Evolutionary conservation across 1,284 basidiomycete genomes (phyloP), one percentile per base, ranked within the genome.

Genomic region (Sanguinoderma infundibulare): DNA sequence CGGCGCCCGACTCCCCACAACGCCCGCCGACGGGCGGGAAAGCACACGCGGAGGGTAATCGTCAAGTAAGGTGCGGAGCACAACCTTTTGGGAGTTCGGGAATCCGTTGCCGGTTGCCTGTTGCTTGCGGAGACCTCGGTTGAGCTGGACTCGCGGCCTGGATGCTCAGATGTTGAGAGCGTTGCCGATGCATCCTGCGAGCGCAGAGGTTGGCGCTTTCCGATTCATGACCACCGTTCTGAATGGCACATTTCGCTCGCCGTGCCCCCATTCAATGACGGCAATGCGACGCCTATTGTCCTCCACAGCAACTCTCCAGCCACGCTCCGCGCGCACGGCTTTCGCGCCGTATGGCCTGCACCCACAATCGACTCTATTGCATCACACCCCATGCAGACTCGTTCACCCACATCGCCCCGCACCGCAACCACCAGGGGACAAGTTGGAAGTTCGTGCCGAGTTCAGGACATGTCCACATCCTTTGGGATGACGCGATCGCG

Each of bases 21-120:
- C 46, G 87, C 90, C 72, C 84, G 89, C 17, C 77, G 89, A 61
- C 79, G 89, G 57, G 88, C 89, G 56, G 89, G 89, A 49, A 91
- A 91, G 71, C 89, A 91, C 70, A 91, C 89, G 22, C 80, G 79
- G 68, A 81, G 89, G 53, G 85, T 73, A 34, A 71, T 73, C 42
- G 70, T 72, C 30, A 72, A 71, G 66, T 72, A 59, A 47, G 15
- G 20, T 3, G 34, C 24, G 10, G 40, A 10, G 42, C 24, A 6
- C 24, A 26, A 26, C 42, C 24, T 46, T 12, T 15, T 36, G 7
- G 35, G 38, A 28, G 24, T n/a, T 15, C 36, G n/a, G 24, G 52
- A 30, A 17, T 26, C 9, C 14, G 35, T 26, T 10, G 10, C 9
- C 26, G 52, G 5, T 20, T 15, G 14, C 36, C n/a, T n/a, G 20